Conservation (phyloP, 805 yeast species). For the Wickerhamia fluorescens region DNA sequence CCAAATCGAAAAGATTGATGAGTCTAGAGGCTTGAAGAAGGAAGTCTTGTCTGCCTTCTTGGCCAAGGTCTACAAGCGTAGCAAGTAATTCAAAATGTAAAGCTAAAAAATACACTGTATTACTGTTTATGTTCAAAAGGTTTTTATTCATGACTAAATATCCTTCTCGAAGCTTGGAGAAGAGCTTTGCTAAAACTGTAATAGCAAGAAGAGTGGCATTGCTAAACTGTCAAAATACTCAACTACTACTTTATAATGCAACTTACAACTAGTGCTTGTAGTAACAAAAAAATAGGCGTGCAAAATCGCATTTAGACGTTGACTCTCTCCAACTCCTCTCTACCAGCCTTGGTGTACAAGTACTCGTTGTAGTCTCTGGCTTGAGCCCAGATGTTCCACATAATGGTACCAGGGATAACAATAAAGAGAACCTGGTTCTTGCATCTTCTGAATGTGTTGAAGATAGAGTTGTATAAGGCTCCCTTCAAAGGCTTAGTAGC, state of each 20-base stretch:
- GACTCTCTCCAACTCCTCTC: slow-evolving; percentile 80
- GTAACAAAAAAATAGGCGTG: too few relatives aligned
- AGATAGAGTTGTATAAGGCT: slow-evolving; percentile 73
- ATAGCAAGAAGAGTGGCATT: too few relatives aligned
- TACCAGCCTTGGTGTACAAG: slow-evolving; percentile 96
- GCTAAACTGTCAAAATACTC: too few relatives aligned
- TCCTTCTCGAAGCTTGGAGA: too few relatives aligned
- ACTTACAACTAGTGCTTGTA: too few relatives aligned
- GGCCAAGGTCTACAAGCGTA: slow-evolving; percentile 88
- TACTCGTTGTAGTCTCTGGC: slow-evolving; percentile 88
- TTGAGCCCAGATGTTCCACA: slow-evolving; percentile 81
- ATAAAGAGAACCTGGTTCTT: slow-evolving; percentile 77
- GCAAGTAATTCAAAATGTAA: too few relatives aligned
- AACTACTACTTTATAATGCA: too few relatives aligned
- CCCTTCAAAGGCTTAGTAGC: slow-evolving; percentile 93
- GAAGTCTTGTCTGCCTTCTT: slow-evolving; percentile 82
- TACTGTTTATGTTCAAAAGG: too few relatives aligned
- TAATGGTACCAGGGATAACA: slow-evolving; percentile 66
- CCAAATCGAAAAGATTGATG: slow-evolving; percentile 71
- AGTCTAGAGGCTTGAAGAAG: slow-evolving; percentile 86
- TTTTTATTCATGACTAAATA: too few relatives aligned
- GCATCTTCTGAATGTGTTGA: slow-evolving; percentile 92
- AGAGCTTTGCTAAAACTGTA: too few relatives aligned
- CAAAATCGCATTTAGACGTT: slow-evolving; percentile 34
- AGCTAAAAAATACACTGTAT: neutral